Percentiles rank a stretch among this genome's conserved stretches.
These are phyloP conservation scores for Solanum rostratum DNA, from an alignment of 257 asterid genomes.

Conservation along the genomic window DNA sequence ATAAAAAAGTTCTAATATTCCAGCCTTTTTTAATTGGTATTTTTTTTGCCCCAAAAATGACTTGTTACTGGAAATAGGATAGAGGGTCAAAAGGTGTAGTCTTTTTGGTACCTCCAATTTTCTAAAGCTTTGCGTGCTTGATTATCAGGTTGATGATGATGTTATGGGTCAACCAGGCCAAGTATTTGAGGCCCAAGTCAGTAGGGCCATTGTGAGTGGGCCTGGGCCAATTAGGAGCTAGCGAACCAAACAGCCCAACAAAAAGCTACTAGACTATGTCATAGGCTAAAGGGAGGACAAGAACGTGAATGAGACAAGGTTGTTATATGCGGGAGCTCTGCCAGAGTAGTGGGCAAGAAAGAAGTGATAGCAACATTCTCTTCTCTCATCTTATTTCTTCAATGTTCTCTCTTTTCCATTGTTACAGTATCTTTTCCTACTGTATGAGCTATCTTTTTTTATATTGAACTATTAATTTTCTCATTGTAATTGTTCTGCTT, in stretches of 20 bases:
- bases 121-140: background rate
- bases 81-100: background rate
- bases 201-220: no score
- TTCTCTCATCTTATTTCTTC: no score
- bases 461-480: no score
- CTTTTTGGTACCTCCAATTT: background rate
- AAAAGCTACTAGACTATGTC: background rate
- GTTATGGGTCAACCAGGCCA: no score
- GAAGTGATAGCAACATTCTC: no score
- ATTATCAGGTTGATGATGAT: conserved; percentile 29
- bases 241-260: background rate
- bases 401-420: no score
- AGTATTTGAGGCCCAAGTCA: background rate
- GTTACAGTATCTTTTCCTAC: no score
- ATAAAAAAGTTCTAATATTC: background rate
- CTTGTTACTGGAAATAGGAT: background rate
- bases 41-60: background rate
- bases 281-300: background rate
- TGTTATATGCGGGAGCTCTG: background rate
- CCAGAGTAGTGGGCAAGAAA: background rate
- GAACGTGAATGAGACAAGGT: background rate
- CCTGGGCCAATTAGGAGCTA: background rate
- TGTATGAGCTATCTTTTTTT: no score
- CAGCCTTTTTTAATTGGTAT: background rate
- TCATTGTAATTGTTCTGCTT: no score